Percentiles rank a stretch among this genome's conserved stretches.
phyloP scores from a whole-genome alignment of 495 filamentous ascomycete genomes.

The Talaromyces wortmannii region DNA sequence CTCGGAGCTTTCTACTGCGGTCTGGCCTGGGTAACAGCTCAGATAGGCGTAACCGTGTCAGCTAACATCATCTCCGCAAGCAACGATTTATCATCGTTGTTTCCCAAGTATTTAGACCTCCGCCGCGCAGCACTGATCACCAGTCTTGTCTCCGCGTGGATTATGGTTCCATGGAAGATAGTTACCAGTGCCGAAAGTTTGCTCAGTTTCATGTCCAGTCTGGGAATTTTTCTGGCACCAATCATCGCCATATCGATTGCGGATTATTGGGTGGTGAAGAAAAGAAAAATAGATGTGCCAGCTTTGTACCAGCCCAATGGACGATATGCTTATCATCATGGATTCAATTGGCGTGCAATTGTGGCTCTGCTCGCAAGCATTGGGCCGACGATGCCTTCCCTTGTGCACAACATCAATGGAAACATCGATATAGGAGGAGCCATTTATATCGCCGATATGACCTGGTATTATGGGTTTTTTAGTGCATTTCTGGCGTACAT shows the following conservation, averaged over 20 bases:
- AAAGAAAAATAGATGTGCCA: constrained; percentile 35
- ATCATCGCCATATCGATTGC: constrained; percentile 39
- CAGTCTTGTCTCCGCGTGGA: constrained; percentile 47
- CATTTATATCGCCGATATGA: no score
- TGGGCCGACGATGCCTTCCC: no score
- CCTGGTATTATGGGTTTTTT: no score
- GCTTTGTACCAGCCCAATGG: constrained; percentile 48
- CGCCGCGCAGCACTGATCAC: constrained; percentile 46
- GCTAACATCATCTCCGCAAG: constrained; percentile 38
- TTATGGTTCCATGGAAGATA: constrained; percentile 58
- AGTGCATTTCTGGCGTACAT: no score
- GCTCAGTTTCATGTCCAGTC: constrained; percentile 52
- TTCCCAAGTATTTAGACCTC: constrained; percentile 54
- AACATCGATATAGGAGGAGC: no score
- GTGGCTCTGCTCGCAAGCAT: no score
- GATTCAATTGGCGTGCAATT: no score
- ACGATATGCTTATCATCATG: constrained; percentile 15
- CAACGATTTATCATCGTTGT: constrained; percentile 45
- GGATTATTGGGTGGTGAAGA: constrained; percentile 44
- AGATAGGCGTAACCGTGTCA: constrained; percentile 51
- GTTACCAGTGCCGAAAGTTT: constrained; percentile 47
- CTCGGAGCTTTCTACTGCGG: constrained; percentile 50
- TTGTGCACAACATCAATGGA: no score
- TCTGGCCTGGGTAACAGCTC: constrained; percentile 38
- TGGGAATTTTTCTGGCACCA: constrained; percentile 24